Percentiles rank a stretch among this genome's conserved stretches.
Evolutionary conservation across 371 early-diverging fungal genomes (phyloP).

Genomic region (Actinomortierella ambigua): DNA sequence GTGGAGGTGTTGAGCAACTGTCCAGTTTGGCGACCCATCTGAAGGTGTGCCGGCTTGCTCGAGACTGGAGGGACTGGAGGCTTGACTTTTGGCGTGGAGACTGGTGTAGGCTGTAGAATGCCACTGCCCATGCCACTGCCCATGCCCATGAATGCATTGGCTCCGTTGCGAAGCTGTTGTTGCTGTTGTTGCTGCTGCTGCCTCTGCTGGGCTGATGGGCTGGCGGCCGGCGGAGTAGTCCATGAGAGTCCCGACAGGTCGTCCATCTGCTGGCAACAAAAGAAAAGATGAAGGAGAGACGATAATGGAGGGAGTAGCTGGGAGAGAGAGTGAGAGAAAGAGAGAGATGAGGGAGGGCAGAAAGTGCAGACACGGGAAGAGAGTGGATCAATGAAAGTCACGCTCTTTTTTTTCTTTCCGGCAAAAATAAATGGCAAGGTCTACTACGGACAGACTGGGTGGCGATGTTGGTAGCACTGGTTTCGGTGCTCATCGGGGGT

Average conservation of each 20-base stretch:
- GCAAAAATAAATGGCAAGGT: too few species aligned
- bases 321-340: background rate
- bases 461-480: too few species aligned
- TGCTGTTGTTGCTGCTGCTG: background rate
- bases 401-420: too few species aligned
- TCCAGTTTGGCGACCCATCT: constrained; percentile 35
- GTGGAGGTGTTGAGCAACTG: too few species aligned
- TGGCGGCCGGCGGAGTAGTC: constrained; percentile 18
- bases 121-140: constrained; percentile 2
- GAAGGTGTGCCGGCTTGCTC: constrained; percentile 32
- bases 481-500: too few species aligned
- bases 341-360: background rate
- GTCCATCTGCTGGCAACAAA: constrained; percentile 23
- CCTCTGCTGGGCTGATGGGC: background rate
- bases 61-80: constrained; percentile 28
- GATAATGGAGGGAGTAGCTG: background rate
- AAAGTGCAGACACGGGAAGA: constrained; percentile 2
- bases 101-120: too few species aligned
- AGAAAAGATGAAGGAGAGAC: too few species aligned
- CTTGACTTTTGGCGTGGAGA: constrained; percentile 12
- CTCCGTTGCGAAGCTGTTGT: background rate
- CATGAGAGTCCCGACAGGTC: constrained; percentile 44
- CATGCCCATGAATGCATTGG: constrained; percentile 1
- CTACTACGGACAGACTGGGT: too few species aligned
- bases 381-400: too few species aligned